Percentiles rank a stretch among this genome's conserved stretches.
These are phyloP conservation scores for Udeniomyces megalosporus DNA, from an alignment of 768 basidiomycete species.

Conservation along the genomic window DNA sequence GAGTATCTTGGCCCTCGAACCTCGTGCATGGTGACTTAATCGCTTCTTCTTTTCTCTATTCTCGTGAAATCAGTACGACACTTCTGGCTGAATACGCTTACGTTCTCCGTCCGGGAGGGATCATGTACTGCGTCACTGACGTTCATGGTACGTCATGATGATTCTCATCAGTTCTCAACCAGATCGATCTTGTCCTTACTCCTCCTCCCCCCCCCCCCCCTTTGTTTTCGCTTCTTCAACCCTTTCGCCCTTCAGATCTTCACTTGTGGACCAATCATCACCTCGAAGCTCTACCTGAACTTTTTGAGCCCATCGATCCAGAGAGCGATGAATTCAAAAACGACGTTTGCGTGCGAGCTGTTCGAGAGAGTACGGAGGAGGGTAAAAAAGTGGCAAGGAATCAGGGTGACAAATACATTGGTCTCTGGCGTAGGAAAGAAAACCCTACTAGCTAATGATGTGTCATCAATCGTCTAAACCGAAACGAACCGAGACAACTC, in stretches of 20 bases:
- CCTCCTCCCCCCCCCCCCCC: not conserved
- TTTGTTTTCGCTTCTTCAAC: not conserved
- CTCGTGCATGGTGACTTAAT: not conserved
- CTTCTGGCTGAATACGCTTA: slow-evolving; percentile 94
- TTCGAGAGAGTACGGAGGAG: slow-evolving; percentile 53
- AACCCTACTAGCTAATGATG: no score
- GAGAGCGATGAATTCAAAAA: slow-evolving; percentile 1
- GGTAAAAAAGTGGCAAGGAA: slow-evolving; percentile 93
- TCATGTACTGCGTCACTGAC: slow-evolving; percentile 95
- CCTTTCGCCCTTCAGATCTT: slow-evolving; percentile 39
- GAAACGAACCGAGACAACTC: no score
- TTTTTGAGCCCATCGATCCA: slow-evolving; percentile 52
- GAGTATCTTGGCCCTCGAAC: no score
- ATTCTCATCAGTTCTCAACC: no score
- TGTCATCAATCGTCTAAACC: no score
- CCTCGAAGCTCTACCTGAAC: slow-evolving; percentile 60
- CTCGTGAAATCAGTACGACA: slow-evolving; percentile 42
- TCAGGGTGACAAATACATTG: slow-evolving; percentile 69
- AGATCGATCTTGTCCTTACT: not conserved
- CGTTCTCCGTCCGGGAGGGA: slow-evolving; percentile 77
- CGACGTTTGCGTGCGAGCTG: slow-evolving; percentile 1
- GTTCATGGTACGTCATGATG: slow-evolving; percentile 38
- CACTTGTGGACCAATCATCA: slow-evolving; percentile 91
- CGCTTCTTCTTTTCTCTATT: not conserved
- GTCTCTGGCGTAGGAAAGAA: slow-evolving; percentile 12